Base-by-base conservation (phyloP, 306 rosid species). In the Lathyrus sativus region DNA sequence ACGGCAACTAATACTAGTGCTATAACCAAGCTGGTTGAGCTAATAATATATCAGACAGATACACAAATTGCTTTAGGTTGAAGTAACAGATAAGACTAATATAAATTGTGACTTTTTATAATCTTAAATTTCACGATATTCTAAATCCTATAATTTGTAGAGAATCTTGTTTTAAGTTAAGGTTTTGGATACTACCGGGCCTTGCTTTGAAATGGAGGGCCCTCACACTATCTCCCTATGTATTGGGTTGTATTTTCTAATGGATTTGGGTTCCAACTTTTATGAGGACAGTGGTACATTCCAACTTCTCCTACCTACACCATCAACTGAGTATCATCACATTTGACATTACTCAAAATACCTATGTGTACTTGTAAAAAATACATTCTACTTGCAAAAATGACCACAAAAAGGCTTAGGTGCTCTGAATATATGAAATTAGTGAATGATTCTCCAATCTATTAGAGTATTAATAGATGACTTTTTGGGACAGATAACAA, bases 21-120 rank as follows among this genome's bases (percentile, higher is more conserved):
- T 41, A 10, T 53, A 33, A 63, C 33, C 31, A 33, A 64, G 28
- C 56, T 77, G 37, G 55, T 37, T 46, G 60, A 3, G 8, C 14
- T 54, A 44, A 33, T 71, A 55, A 55, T 64, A 17, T 56, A 65
- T 58, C 35, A 57, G 62, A 70, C 39, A 63, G 18, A 14, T 55
- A 5, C 7, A 56, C 46, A 64, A 7, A 62, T 70, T 5, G 22
- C 43, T 76, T 51, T 38, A 54, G 46, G 38, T 62, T 59, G 33
- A 9, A 53, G 62, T 31, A 28, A 68, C 11, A 35, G 35, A 42
- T 41, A 48, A 17, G 53, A 5, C 13, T 39, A 7, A 3, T 43
- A 66, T 45, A 28, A 39, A 26, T 60, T 48, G 41, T 11, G 58
- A 17, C 45, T 31, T 31, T n/a, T n/a, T n/a, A n/a, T 24, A 1